Base-by-base conservation (phyloP, 805 yeast species). In the Ogataea ramenticola region DNA sequence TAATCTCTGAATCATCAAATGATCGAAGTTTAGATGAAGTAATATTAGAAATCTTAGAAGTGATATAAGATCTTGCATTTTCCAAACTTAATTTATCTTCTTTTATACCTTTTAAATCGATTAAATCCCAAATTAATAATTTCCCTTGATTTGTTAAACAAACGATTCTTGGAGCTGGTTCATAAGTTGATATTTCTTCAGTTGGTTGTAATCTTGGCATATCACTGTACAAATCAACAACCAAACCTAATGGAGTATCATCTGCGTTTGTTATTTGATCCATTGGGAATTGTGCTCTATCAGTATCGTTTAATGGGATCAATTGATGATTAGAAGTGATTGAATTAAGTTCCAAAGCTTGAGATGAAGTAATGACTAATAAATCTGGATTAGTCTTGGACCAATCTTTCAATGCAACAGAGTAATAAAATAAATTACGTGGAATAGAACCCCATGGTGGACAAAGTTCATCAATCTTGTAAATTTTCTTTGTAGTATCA, bases 231-330 rank as follows among this genome's bases (percentile, higher is more conserved):
- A 80, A 52, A 56, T 87, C 95, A 6, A 86, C 40, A 0, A 77
- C 78, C 11, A 85, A 50, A 5, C 96, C 96, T 20, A 85, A 65
- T 0, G 91, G 80, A 8, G 83, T 73, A 14, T 84, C 74, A 53
- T 87, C 95, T 41, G 74, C 81, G 39, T 75, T 81, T 1, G 81
- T 66, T 2, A 70, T 80, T 9, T 77, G 81, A 54, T 77, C 77
- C 51, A 86, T 66, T 1, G 96, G 96, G 49, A 87, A 66, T 22
- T 78, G 72, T 0, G 96, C 95, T 41, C 85, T 71, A 52, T 77
- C 79, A 4, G 80, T 68, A 55, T 89, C 96, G 51, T 83, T 84
- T 3, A 74, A 60, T 9, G 80, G 80, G 27, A 65, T 65, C 1
- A 82, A 54, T 3, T 67, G 55, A 17, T 61, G 60, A 0, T 51